A percentile compares a stretch with the other conserved stretches of the same genome.
phyloP scores from a whole-genome alignment of 164 flowering plant species.

The Berberis vulgaris region DNA sequence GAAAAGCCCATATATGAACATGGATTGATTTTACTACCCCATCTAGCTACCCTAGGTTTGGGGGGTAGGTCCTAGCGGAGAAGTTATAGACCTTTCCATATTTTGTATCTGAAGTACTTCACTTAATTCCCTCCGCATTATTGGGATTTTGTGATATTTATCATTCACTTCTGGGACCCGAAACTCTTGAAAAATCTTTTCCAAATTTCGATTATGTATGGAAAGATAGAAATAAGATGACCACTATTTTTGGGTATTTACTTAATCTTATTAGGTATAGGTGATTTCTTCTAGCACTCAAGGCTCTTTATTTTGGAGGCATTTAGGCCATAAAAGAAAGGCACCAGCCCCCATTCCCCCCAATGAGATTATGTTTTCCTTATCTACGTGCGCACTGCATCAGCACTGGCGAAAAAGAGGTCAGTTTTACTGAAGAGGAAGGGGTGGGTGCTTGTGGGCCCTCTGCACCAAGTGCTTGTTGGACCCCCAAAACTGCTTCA shows the following conservation, averaged over 20 bases:
- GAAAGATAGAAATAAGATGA: neutral
- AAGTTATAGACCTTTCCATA: slow-evolving; percentile 1
- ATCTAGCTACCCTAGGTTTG: neutral
- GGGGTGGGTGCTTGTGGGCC: too few relatives aligned
- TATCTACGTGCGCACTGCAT: too few relatives aligned
- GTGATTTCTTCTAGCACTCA: too few relatives aligned
- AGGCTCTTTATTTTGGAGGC: too few relatives aligned
- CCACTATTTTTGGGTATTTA: neutral
- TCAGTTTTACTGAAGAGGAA: too few relatives aligned
- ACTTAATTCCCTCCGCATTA: neutral
- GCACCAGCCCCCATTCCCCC: neutral
- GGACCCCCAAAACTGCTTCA: neutral
- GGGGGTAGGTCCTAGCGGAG: neutral
- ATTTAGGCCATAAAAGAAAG: too few relatives aligned
- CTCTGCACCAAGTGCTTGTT: too few relatives aligned
- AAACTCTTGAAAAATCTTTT: neutral
- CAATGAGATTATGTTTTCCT: neutral
- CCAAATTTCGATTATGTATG: neutral
- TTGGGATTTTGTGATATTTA: neutral
- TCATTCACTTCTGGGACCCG: too few relatives aligned
- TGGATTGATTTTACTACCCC: slow-evolving; percentile 4
- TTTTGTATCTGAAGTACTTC: neutral
- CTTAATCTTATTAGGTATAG: too few relatives aligned
- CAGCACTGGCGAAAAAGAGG: too few relatives aligned
- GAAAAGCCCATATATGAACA: neutral